Base-by-base conservation (phyloP, 129 eudicot species). In the Oenanthe sinensis region DNA sequence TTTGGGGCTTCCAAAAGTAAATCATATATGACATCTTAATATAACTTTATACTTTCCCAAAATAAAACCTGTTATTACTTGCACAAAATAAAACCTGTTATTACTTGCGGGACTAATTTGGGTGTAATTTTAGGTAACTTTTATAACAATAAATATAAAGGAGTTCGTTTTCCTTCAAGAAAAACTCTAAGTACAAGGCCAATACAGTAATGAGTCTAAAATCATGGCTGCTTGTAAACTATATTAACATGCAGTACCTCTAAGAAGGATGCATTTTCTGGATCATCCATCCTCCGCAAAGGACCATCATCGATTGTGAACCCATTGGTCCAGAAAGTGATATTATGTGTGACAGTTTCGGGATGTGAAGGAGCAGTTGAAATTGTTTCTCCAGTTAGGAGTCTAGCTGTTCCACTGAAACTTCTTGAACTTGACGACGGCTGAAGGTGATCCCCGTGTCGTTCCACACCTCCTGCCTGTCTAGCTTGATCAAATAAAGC, bases 281-380 rank as follows among this genome's bases (percentile, higher is more conserved):
- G 97, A 82, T 91, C 98, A 81, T 91, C 96, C 37, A 93, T 76
- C 83, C 89, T 87, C 79, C 98, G 87, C 80, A 93, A 87, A 72
- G 98, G 98, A 36, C 98, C 97, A 85, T 91, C 97, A 82, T 91
- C 86, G 14, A 93, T 85, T 4, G 97, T 89, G 78, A 93, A 93
- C 6, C 98, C 98, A 80, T 93, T 89, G 65, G 87, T 90, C 98
- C 98, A 93, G 71, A 93, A 88, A 79, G 88, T 87, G 82, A 93
- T 93, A 24, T 80, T 88, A 82, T 87, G 97, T 14, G 83, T 82
- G 50, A 83, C 82, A 44, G 52, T 78, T 75, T 86, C 91, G 81
- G 93, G 93, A 75, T 83, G 90, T 58, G 80, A 89, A 72, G 90
- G 83, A 62, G 92, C 42, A 67, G 92, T 75, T 36, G 93, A 62